Evolutionary conservation across 805 yeast species (phyloP), one percentile per base, ranked within the genome.

Genomic region (Saccharomycopsis capsularis): DNA sequence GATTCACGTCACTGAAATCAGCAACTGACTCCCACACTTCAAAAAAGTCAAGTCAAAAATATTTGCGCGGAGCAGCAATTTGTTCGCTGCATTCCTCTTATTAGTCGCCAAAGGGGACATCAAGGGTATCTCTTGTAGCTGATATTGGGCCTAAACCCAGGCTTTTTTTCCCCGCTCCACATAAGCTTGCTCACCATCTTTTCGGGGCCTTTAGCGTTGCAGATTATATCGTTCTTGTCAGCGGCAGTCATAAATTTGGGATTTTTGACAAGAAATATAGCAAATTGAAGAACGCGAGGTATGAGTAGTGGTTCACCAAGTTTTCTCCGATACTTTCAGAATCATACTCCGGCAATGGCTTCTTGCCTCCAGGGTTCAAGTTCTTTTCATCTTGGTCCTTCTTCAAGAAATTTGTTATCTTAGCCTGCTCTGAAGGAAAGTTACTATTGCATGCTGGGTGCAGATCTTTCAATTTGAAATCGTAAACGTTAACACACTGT

Each of bases 401-500:
- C 19, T 63, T 57, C 51, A 85, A 69, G 56, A 80, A 85, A 3
- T 73, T 70, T 0, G 69, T 67, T 16, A 82, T 77, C 25, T 60
- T 47, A 1, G 59, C 64, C 52, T 83, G 68, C 50, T 73, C 81
- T 18, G 46, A 27, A 1, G 99, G 99, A 98, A 99, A 93, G 63
- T 85, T 83, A 78, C 79, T 73, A 3, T 45, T 45, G 66, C 99
- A 93, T 0, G 83, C 67, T 0, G 98, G 97, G 57, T 71, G 86
- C 0, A 79, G 65, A 61, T 91, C 97, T 36, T 67, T 69, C 47
- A 85, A 68, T 36, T 83, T 75, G 49, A 77, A 77, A 62, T 93
- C 95, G 63, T 93, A 93, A 76, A 88, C 79, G 65, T 93, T 93
- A 58, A 78, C 56, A 63, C 99, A 93, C 50, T 69, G 74, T 58